phyloP scores from a whole-genome alignment of 768 basidiomycete species.

The Lactarius indigo region DNA sequence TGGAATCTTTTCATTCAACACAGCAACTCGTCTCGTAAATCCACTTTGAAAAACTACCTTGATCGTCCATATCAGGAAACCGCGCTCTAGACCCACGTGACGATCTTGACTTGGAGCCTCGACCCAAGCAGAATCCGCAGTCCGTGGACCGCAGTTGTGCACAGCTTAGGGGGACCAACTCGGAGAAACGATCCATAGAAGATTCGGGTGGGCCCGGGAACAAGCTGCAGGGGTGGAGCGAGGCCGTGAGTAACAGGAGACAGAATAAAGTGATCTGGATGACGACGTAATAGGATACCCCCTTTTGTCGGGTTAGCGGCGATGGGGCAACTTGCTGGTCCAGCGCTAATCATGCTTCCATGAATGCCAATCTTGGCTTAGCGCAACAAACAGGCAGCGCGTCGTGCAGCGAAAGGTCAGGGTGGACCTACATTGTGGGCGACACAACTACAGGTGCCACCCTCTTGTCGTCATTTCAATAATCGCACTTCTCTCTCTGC shows the following conservation, averaged over 20 bases:
- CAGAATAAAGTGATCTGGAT: neutral
- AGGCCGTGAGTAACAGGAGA: too few relatives aligned
- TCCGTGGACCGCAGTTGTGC: neutral
- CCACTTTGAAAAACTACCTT: neutral
- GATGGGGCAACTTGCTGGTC: too few relatives aligned
- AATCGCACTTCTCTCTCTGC: neutral
- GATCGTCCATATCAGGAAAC: conserved; percentile 12
- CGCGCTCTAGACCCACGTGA: neutral
- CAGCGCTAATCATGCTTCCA: neutral
- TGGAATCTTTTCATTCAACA: neutral
- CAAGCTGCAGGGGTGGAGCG: too few relatives aligned
- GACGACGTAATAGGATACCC: conserved; percentile 14
- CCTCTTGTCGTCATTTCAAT: neutral
- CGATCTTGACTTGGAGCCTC: neutral
- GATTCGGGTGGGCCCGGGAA: conserved; percentile 1
- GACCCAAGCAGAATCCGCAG: neutral
- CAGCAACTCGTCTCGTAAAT: neutral
- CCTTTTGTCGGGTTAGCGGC: neutral
- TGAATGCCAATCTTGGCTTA: neutral
- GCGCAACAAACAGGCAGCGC: neutral
- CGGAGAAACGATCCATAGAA: conserved; percentile 1
- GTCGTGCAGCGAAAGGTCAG: neutral
- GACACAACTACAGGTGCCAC: conserved; percentile 4
- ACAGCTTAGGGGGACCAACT: neutral
- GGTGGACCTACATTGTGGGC: neutral